Evolutionary conservation across 208 protist genomes (phyloP).

Genomic region (Leishmania martiniquensis): DNA sequence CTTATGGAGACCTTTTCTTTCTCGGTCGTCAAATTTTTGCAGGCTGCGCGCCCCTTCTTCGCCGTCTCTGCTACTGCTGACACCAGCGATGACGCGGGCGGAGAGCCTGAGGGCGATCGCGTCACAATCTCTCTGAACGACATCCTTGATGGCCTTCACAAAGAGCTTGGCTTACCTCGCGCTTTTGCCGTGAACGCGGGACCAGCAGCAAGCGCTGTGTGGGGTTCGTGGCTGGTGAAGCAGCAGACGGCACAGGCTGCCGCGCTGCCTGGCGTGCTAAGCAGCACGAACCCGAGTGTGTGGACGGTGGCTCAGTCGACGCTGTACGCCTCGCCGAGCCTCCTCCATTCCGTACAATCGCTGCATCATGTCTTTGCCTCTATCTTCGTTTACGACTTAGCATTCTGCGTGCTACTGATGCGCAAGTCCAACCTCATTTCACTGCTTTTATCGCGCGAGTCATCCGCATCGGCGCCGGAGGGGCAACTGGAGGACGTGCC

Average conservation of each 20-base stretch:
- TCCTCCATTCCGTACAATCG: conserved; percentile 33
- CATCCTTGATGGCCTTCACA: conserved; percentile 61
- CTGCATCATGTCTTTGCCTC: conserved; percentile 40
- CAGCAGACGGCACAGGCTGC: conserved; percentile 20
- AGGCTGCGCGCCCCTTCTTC: not conserved
- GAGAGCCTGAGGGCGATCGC: not conserved
- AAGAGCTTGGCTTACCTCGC: conserved; percentile 68
- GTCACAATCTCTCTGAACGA: conserved; percentile 16
- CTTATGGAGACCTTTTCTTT: conserved; percentile 40
- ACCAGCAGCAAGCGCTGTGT: conserved; percentile 5
- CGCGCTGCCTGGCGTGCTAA: conserved; percentile 26
- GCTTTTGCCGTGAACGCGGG: conserved; percentile 10
- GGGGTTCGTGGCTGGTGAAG: conserved; percentile 20
- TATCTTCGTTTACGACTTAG: conserved; percentile 35
- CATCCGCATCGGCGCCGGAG: not conserved
- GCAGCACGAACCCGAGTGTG: conserved; percentile 32
- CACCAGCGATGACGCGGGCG: not conserved
- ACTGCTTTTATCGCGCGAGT: conserved; percentile 18
- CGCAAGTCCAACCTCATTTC: conserved; percentile 42
- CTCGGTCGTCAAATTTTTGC: conserved; percentile 25
- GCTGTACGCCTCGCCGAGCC: conserved; percentile 49
- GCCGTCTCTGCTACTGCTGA: not conserved
- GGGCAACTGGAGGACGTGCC: not conserved
- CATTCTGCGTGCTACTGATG: conserved; percentile 63
- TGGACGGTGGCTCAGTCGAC: conserved; percentile 71